These are phyloP conservation scores for Cyclotella choctawhatcheeana DNA, from an alignment of 108 stramenopile species.

Conservation along the genomic window DNA sequence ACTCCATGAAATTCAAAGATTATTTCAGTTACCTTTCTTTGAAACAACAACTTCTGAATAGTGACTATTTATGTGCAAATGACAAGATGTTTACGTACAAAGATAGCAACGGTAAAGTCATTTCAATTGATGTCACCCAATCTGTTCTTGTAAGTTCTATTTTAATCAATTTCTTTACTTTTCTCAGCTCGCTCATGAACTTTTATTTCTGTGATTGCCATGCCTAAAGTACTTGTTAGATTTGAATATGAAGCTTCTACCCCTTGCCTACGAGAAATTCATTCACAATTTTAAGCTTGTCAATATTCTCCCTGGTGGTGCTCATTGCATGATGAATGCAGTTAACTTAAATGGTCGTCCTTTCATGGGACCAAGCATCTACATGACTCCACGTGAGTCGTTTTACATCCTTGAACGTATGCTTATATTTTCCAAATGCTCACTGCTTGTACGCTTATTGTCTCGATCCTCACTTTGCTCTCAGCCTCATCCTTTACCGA, in stretches of 20 bases:
- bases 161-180: neutral
- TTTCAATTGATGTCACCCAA: slow-evolving; percentile 47
- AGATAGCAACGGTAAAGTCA: slow-evolving; percentile 45
- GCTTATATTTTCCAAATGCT: too few relatives aligned
- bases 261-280: slow-evolving; percentile 55
- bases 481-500: slow-evolving; percentile 65
- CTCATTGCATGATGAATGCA: slow-evolving; percentile 84
- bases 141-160: slow-evolving; percentile 52
- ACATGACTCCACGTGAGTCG: slow-evolving; percentile 64
- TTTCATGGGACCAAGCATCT: slow-evolving; percentile 89
- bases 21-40: slow-evolving; percentile 63
- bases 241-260: slow-evolving; percentile 67
- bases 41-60: too few relatives aligned
- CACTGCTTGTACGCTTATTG: too few relatives aligned
- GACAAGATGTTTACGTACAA: slow-evolving; percentile 41
- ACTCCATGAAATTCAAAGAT: slow-evolving; percentile 66
- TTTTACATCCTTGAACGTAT: neutral
- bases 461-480: too few relatives aligned
- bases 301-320: slow-evolving; percentile 76
- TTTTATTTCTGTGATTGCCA: too few relatives aligned
- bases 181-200: too few relatives aligned
- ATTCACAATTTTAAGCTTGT: slow-evolving; percentile 59
- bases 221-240: slow-evolving; percentile 87
- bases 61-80: neutral
- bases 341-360: slow-evolving; percentile 63